Percentiles rank a stretch among this genome's conserved stretches.
Conservation (phyloP, 2,329 filamentous ascomycete genomes). For the Zasmidium cellare region DNA sequence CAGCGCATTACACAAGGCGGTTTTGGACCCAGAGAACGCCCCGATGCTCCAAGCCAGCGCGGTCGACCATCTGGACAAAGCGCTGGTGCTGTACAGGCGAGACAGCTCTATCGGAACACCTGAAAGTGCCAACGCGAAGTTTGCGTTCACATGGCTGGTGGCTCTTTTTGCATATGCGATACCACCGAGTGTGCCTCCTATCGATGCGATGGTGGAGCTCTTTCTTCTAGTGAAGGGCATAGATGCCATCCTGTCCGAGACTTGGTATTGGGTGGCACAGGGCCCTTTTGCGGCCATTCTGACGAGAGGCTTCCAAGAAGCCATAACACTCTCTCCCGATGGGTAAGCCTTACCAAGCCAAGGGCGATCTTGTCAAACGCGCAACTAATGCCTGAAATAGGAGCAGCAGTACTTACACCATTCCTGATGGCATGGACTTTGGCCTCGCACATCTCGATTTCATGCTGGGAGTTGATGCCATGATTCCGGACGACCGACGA, state of each 20-base stretch:
- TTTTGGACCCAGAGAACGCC: conserved; percentile 23
- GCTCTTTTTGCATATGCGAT: conserved; percentile 31
- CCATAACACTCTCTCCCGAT: neutral
- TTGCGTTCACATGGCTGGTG: conserved; percentile 30
- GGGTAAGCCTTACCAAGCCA: conserved; percentile 10
- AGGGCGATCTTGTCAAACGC: neutral
- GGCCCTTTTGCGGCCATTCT: conserved; percentile 32
- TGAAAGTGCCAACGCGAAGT: conserved; percentile 31
- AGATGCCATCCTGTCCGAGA: conserved; percentile 25
- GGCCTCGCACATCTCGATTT: conserved; percentile 34
- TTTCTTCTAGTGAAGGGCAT: conserved; percentile 30
- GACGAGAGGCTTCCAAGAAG: conserved; percentile 24
- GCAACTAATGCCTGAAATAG: conserved; percentile 4
- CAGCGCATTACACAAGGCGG: conserved; percentile 31
- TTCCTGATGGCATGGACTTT: conserved; percentile 31
- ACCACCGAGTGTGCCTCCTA: conserved; percentile 28
- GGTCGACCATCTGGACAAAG: conserved; percentile 33
- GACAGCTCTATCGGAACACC: conserved; percentile 19
- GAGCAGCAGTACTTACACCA: conserved; percentile 8
- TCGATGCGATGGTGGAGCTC: conserved; percentile 32
- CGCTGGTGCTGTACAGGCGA: conserved; percentile 27
- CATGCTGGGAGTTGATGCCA: conserved; percentile 32
- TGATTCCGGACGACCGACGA: conserved; percentile 29
- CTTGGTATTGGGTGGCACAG: conserved; percentile 30
- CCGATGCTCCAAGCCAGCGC: conserved; percentile 27